These are phyloP conservation scores for Ophiocordyceps camponoti-leonardi DNA, from an alignment of 2,329 filamentous ascomycete species.

Conservation along the genomic window DNA sequence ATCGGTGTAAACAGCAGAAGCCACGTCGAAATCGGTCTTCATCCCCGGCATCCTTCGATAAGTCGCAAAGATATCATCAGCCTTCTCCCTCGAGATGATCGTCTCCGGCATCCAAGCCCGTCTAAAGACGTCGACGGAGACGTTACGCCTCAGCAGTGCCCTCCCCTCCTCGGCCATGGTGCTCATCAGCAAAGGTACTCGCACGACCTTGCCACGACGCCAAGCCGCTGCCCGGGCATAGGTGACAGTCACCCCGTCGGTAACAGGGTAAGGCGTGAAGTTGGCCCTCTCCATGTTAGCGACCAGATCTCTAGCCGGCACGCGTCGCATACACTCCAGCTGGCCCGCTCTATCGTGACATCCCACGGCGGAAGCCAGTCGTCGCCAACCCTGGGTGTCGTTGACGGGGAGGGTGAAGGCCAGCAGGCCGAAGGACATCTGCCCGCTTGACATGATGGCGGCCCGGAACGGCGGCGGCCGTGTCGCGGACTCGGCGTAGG, in stretches of 20 bases:
- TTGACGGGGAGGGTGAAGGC: conserved; percentile 1
- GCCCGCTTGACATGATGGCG: conserved; percentile 12
- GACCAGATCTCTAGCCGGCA: conserved; percentile 5
- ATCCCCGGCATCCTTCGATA: conserved; percentile 5
- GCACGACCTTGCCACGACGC: conserved; percentile 4
- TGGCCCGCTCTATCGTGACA: conserved; percentile 2
- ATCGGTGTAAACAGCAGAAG: conserved; percentile 10
- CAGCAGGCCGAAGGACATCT: conserved; percentile 10
- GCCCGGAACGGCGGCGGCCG: conserved; percentile 8
- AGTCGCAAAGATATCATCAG: conserved; percentile 4
- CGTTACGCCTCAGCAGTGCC: conserved; percentile 6
- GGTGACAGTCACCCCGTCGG: conserved; percentile 7
- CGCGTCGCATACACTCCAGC: conserved; percentile 8
- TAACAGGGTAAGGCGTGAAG: conserved; percentile 4
- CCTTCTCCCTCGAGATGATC: conserved; percentile 3
- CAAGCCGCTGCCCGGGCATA: conserved; percentile 6
- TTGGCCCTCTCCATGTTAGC: conserved; percentile 2
- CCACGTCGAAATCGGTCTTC: conserved; percentile 9
- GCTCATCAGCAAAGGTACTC: conserved; percentile 9
- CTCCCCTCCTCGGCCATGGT: conserved; percentile 10
- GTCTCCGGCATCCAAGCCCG: conserved; percentile 4
- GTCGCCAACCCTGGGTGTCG: conserved; percentile 4
- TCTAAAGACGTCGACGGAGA: conserved; percentile 7
- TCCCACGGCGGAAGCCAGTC: conserved; percentile 4
- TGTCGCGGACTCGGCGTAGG: conserved; percentile 3